A percentile compares a stretch with the other conserved stretches of the same genome.
These are phyloP conservation scores for Debaryomyces castellii DNA, from an alignment of 805 yeast species.

Conservation along the genomic window DNA sequence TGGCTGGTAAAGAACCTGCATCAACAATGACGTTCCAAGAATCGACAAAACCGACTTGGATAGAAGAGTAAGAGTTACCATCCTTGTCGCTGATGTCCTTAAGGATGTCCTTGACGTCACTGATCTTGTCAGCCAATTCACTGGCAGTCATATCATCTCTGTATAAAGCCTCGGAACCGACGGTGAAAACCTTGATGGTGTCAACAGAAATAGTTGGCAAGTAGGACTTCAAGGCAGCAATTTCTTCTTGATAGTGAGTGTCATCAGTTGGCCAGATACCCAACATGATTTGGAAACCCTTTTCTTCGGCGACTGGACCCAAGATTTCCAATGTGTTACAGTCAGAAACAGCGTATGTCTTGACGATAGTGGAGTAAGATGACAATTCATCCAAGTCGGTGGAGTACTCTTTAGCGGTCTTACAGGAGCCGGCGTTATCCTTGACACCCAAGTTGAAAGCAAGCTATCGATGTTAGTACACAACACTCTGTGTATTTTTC, in stretches of 20 bases:
- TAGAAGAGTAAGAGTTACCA: slow-evolving; percentile 71
- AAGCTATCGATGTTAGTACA: slow-evolving; percentile 35
- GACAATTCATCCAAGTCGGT: slow-evolving; percentile 62
- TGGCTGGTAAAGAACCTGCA: slow-evolving; percentile 66
- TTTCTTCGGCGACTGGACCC: slow-evolving; percentile 82
- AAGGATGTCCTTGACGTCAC: slow-evolving; percentile 59
- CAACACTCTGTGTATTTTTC: neutral
- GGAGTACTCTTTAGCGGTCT: slow-evolving; percentile 66
- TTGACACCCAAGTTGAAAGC: slow-evolving; percentile 88
- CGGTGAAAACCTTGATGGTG: slow-evolving; percentile 74
- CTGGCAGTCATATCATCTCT: slow-evolving; percentile 81
- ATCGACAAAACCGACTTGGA: slow-evolving; percentile 90
- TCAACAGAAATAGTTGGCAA: slow-evolving; percentile 71
- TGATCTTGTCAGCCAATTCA: slow-evolving; percentile 67
- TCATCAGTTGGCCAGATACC: slow-evolving; percentile 96
- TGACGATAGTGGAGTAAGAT: slow-evolving; percentile 61
- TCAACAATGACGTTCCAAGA: slow-evolving; percentile 93
- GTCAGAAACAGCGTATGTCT: slow-evolving; percentile 90
- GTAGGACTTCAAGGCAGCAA: slow-evolving; percentile 64
- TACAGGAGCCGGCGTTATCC: slow-evolving; percentile 73
- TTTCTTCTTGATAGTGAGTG: slow-evolving; percentile 71
- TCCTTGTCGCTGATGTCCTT: slow-evolving; percentile 68
- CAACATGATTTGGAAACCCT: slow-evolving; percentile 72
- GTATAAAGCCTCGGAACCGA: slow-evolving; percentile 95
- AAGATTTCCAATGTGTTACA: slow-evolving; percentile 84